Evolutionary conservation across 371 early-diverging fungal species (phyloP).

Genomic region (Apophysomyces ossiformis): DNA sequence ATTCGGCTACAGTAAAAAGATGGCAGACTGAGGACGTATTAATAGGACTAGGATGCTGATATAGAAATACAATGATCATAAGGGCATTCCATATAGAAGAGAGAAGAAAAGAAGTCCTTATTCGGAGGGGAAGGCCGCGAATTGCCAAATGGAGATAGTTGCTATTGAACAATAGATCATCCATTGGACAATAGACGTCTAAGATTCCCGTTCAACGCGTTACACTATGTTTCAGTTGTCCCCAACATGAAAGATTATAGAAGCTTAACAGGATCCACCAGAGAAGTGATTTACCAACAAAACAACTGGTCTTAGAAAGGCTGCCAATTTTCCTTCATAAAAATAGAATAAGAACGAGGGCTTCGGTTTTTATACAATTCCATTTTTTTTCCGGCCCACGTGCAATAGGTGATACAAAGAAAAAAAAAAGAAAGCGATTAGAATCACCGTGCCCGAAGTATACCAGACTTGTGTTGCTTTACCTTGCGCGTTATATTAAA

Average conservation of each 20-base stretch:
- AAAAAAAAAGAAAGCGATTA: constrained; percentile 16
- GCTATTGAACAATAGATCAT: constrained; percentile 5
- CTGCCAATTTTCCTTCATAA: constrained; percentile 70
- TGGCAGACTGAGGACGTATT: too few species aligned
- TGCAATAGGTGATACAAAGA: constrained; percentile 11
- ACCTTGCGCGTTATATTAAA: not conserved
- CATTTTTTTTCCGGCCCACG: constrained; percentile 13
- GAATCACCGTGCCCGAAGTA: constrained; percentile 9
- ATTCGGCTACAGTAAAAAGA: too few species aligned
- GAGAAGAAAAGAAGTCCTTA: not conserved
- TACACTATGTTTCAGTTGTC: not conserved
- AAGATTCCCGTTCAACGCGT: not conserved
- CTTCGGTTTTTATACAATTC: constrained; percentile 12
- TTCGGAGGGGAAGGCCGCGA: not conserved
- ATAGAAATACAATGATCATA: too few species aligned
- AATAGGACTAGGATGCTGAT: too few species aligned
- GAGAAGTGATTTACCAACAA: too few species aligned
- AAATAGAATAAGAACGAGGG: constrained; percentile 68
- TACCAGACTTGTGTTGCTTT: constrained; percentile 2
- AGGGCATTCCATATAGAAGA: too few species aligned
- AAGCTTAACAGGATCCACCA: too few species aligned
- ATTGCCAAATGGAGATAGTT: not conserved
- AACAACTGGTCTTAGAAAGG: not conserved
- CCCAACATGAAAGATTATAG: not conserved
- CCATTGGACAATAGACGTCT: not conserved